phyloP scores from a whole-genome alignment of 2,329 filamentous ascomycete genomes.

The Fusarium foetens region DNA sequence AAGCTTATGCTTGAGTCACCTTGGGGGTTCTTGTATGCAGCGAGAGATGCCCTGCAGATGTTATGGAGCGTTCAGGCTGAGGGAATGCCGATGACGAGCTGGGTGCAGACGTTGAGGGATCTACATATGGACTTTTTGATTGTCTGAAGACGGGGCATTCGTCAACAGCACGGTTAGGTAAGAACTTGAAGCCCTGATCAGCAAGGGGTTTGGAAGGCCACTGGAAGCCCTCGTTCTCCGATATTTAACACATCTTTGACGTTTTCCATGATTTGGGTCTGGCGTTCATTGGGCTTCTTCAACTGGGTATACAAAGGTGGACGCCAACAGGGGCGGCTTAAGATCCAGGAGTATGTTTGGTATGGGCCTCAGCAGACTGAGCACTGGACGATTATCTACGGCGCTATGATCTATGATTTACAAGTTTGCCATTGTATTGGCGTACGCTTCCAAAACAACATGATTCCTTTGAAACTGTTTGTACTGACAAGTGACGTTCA shows the following conservation, averaged over 20 bases:
- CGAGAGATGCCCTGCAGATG: conserved; percentile 56
- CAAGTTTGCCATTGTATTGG: background rate
- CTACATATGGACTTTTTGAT: conserved; percentile 57
- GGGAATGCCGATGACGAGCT: conserved; percentile 47
- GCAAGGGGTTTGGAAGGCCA: background rate
- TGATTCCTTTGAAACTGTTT: background rate
- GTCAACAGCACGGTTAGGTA: background rate
- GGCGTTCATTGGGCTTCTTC: background rate
- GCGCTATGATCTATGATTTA: conserved; percentile 5
- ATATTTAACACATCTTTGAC: background rate
- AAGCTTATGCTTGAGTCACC: conserved; percentile 54
- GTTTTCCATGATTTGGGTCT: background rate
- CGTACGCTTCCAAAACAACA: background rate
- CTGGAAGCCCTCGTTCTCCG: too few species aligned
- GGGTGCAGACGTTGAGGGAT: conserved; percentile 57
- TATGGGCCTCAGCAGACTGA: background rate
- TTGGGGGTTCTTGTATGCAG: conserved; percentile 61
- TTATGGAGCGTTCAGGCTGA: conserved; percentile 56
- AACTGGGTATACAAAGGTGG: background rate
- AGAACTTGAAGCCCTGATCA: background rate
- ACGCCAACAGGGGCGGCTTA: background rate
- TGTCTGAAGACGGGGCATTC: conserved; percentile 38
- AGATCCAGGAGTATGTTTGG: background rate
- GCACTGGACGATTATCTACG: background rate
- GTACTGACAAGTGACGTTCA: background rate